These are phyloP conservation scores for Bipolaris cookei DNA, from an alignment of 2,329 filamentous ascomycete genomes.

Conservation along the genomic window DNA sequence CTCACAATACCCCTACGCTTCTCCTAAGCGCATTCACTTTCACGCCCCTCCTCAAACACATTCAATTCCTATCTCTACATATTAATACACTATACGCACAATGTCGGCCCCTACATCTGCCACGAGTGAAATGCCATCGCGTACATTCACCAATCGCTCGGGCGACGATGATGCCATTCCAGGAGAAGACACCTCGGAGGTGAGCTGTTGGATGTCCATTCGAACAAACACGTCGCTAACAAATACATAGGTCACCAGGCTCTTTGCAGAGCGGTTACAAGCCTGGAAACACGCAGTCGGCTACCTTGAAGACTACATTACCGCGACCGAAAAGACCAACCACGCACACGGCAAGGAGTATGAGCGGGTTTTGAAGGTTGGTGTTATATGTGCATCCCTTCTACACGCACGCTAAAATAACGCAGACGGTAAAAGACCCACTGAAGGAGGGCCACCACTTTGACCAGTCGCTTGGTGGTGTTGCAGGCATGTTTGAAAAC, in stretches of 20 bases:
- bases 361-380: constrained; percentile 87
- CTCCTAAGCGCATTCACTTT: constrained; percentile 2
- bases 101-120: constrained; percentile 46
- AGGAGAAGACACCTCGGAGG: constrained; percentile 58
- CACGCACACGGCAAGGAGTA: constrained; percentile 90
- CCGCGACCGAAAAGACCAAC: constrained; percentile 83
- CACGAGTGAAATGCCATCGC: constrained; percentile 39
- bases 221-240: constrained; percentile 1
- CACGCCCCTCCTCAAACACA: not conserved
- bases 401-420: constrained; percentile 15
- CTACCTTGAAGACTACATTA: constrained; percentile 90
- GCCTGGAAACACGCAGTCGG: constrained; percentile 96
- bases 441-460: constrained; percentile 92
- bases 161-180: constrained; percentile 55
- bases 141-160: constrained; percentile 42
- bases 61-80: not conserved
- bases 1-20: constrained; percentile 2
- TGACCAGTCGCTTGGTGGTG: constrained; percentile 83
- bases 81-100: constrained; percentile 1
- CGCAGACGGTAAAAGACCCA: constrained; percentile 79
- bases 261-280: constrained; percentile 85
- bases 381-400: constrained; percentile 4
- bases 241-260: constrained; percentile 50
- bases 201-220: not conserved
- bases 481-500: constrained; percentile 92